A percentile compares a stretch with the other conserved stretches of the same genome.
Evolutionary conservation across 192 early-diverging fungal genomes (phyloP).

Genomic region (Backusella macrospora): DNA sequence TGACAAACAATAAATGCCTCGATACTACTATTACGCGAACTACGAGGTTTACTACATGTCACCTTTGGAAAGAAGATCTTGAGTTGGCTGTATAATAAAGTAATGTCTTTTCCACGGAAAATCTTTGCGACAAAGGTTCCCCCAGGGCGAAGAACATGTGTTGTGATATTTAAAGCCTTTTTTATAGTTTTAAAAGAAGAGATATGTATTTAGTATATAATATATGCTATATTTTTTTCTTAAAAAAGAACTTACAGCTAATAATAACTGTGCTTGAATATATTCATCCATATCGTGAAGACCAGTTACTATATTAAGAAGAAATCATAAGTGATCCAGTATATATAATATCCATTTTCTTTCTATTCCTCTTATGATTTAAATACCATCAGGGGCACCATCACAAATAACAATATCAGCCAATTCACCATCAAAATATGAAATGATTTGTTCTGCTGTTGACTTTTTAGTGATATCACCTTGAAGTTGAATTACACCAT

Average conservation of each 20-base stretch:
- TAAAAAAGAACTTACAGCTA: conserved; percentile 57
- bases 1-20: conserved; percentile 95
- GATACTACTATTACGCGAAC: conserved; percentile 91
- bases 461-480: conserved; percentile 97
- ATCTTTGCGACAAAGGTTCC: conserved; percentile 99
- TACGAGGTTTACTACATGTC: conserved; percentile 91
- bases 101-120: conserved; percentile 94
- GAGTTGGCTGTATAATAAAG: conserved; percentile 89
- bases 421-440: conserved; percentile 84
- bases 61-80: conserved; percentile 90
- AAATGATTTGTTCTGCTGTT: conserved; percentile 90
- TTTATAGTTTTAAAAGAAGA: not conserved
- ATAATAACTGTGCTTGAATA: conserved; percentile 94
- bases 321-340: not conserved
- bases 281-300: conserved; percentile 99
- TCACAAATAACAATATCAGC: conserved; percentile 96
- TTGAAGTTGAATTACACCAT: conserved; percentile 92
- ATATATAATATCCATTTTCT: not conserved
- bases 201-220: not conserved
- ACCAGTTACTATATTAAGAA: conserved; percentile 77
- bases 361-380: not conserved
- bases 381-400: conserved; percentile 88
- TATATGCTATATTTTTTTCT: not conserved
- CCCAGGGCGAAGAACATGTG: conserved; percentile 84
- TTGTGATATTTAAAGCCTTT: conserved; percentile 92